Evolutionary conservation across 345 rosid genomes (phyloP), one percentile per base, ranked within the genome.

Genomic region (Ricinus communis): DNA sequence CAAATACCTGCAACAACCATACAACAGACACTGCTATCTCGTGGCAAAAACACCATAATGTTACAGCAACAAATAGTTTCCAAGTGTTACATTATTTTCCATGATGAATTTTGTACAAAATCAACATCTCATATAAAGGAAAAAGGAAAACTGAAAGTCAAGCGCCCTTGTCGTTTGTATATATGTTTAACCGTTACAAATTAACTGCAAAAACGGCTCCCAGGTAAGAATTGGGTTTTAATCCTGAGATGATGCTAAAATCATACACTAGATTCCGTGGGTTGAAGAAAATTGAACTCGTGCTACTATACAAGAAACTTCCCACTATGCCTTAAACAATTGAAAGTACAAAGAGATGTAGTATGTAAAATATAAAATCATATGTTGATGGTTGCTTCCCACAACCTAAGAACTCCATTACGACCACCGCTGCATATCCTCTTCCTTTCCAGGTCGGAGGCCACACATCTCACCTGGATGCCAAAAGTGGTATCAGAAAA

Each of bases 371-470:
- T 59, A 16, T 59, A 51, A 47, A 51, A 54, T 85, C 61, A 96
- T 57, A 91, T 96, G 83, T 91, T 96, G 90, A 89, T 93, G 77
- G 99, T 93, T 27, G 98, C 99, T 79, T 96, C 99, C 99, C 99
- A 96, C 24, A 96, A 85, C 80, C 99, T 81, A 63, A 96, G 91
- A 78, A 88, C 79, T 55, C 99, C 99, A 45, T 96, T 93, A 8
- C 99, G 96, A 71, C 98, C 99, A 30, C 99, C 97, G 46, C 96
- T 88, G 79, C 99, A 96, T 63, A 96, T 96, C 84, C 99, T 86
- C 81, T 96, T 96, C 88, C 99, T 87, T 78, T 96, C 99, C 1
- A 96, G 96, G 80, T 96, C 99, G 4, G 97, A 89, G 64, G 96
- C 87, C 52, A 89, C 89, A 61, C 99, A 93, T 75, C 99, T 87